Base-by-base conservation (phyloP, 1,284 basidiomycete genomes). In the Kwoniella shivajii region DNA sequence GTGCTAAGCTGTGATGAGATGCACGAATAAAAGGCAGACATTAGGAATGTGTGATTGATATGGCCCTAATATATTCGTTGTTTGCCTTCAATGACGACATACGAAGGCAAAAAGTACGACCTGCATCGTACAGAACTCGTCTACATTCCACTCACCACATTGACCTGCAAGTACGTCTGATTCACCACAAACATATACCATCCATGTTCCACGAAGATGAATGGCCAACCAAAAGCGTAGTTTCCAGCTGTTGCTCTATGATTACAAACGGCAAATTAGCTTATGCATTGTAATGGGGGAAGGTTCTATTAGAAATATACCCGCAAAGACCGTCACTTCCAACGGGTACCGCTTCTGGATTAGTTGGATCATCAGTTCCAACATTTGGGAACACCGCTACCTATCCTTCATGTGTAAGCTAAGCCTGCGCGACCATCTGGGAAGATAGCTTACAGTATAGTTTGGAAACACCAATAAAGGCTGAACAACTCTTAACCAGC, bases 141-240 rank as follows among this genome's bases (percentile, higher is more conserved):
- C 44, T 13, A 37, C 11, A 26, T 5, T 16, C 0, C 5, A 63
- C 74, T 63, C 34, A 75, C 76, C 10, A 75, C 59, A 0, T 71
- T 74, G 0, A 74, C 69, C 50, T 70, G 62, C 9, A 70, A 50
- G 63, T 68, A 76, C 0, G 76, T 78, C 47, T 77, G 70, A 61
- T 78, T 78, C 22, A 78, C 50, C 6, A 75, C 72, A 45, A 72
- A 73, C 68, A 72, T 68, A 60, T 78, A 74, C 68, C 68, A 75
- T 26, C 77, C 77, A 0, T 70, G 54, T n/a, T 60, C n/a, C 3
- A 59, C 34, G 51, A 78, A 77, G 6, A 50, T 52, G 59, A 73
- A 75, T 1, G 66, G 63, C 50, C 74, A 75, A 0, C 56, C 54
- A 6, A 69, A 50, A 0, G 66, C 56, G 27, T 56, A 73, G 45